Evolutionary conservation across 495 filamentous ascomycete species (phyloP).

Genomic region (Trichoderma asperelloides): DNA sequence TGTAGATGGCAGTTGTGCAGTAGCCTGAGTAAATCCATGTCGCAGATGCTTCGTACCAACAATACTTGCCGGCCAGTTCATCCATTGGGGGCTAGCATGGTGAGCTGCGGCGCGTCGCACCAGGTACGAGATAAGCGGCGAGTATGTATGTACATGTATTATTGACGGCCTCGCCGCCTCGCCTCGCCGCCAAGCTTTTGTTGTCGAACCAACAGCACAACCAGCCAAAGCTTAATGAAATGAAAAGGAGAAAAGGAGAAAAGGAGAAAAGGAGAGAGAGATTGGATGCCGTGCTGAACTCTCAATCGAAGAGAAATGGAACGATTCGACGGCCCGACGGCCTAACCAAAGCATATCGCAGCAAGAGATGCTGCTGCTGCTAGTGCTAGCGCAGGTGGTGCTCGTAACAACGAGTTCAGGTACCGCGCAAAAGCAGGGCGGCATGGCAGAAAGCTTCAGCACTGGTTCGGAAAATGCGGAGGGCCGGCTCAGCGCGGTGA

Average conservation of each 20-base stretch:
- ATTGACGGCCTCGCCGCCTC: background rate
- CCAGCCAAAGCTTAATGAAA: background rate
- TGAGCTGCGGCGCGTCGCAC: background rate
- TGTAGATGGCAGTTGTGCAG: background rate
- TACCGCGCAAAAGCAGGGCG: background rate
- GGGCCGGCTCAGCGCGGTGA: background rate
- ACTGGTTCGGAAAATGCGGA: background rate
- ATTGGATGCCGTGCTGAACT: background rate
- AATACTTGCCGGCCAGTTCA: background rate
- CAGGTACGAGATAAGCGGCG: background rate
- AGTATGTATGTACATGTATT: no score
- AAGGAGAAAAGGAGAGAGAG: background rate
- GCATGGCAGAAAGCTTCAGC: background rate
- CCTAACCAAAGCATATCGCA: background rate
- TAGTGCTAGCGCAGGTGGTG: no score
- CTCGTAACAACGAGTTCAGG: background rate
- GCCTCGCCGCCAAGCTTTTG: background rate
- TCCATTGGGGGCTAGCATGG: background rate
- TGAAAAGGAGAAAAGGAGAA: background rate
- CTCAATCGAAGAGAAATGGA: background rate
- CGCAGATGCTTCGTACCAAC: background rate
- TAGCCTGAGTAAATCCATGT: background rate
- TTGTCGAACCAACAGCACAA: background rate
- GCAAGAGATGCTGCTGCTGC: no score
- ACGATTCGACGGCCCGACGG: background rate